These are phyloP conservation scores for Pestalotiopsis sp. DNA, from an alignment of 2,329 filamentous ascomycete species.

Conservation along the genomic window DNA sequence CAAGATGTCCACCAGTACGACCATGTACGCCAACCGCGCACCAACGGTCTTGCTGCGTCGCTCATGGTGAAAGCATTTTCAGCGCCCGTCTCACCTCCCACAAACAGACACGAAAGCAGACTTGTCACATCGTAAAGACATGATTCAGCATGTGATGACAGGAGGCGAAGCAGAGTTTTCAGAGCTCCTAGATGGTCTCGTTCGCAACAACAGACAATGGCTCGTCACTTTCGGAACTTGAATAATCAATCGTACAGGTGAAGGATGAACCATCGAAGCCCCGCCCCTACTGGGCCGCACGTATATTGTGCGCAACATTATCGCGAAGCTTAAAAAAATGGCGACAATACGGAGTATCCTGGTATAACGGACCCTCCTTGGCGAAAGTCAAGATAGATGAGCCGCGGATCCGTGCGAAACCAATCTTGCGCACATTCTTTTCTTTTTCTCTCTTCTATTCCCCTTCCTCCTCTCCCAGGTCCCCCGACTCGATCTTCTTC, in stretches of 20 bases:
- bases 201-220: no score
- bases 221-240: no score
- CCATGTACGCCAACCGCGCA: not conserved
- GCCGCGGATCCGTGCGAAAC: not conserved
- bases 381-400: not conserved
- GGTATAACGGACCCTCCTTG: no score
- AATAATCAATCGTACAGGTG: no score
- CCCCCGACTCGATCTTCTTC: not conserved
- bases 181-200: no score
- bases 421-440: not conserved
- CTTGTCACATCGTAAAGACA: not conserved
- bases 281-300: not conserved
- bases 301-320: not conserved
- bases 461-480: not conserved
- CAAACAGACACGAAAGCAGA: conserved; percentile 6
- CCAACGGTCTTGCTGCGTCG: not conserved
- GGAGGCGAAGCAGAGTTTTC: not conserved
- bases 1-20: not conserved
- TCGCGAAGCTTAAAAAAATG: not conserved
- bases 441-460: not conserved
- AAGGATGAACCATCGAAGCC: not conserved
- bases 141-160: not conserved
- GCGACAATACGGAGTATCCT: not conserved
- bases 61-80: not conserved
- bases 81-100: conserved; percentile 3